phyloP scores from a whole-genome alignment of 2,329 filamentous ascomycete genomes.

The Colletotrichum acutatum region DNA sequence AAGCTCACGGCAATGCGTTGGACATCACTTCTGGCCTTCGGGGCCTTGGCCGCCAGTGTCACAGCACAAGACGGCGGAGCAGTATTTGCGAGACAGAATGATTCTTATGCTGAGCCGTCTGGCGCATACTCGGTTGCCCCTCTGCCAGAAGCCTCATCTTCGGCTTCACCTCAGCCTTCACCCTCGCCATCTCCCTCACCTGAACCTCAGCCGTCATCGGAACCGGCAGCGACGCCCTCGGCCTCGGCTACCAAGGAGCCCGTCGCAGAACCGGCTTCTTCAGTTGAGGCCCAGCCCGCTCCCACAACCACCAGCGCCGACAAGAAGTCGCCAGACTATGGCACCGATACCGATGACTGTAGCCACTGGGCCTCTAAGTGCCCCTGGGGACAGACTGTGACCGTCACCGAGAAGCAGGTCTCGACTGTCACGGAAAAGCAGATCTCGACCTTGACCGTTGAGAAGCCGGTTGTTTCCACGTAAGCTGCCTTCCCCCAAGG shows the following conservation, averaged over 20 bases:
- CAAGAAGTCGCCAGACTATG: conserved; percentile 12
- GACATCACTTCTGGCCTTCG: conserved; percentile 15
- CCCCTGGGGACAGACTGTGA: conserved; percentile 26
- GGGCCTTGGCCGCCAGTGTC: conserved; percentile 17
- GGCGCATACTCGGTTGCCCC: neutral
- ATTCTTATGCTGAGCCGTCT: neutral
- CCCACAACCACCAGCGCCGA: conserved; percentile 4
- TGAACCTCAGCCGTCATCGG: neutral
- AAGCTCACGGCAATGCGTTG: conserved; percentile 17
- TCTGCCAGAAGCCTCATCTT: neutral
- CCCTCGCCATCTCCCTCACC: neutral
- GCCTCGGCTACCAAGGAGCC: neutral
- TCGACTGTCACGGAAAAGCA: conserved; percentile 36
- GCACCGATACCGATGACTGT: conserved; percentile 26
- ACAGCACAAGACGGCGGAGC: conserved; percentile 5
- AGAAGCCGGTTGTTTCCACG: conserved; percentile 21
- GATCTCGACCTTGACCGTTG: neutral
- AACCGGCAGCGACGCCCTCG: neutral
- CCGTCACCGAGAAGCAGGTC: conserved; percentile 19
- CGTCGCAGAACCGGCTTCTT: neutral
- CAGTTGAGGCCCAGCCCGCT: conserved; percentile 1
- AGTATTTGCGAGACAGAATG: conserved; percentile 24
- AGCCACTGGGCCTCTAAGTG: conserved; percentile 30
- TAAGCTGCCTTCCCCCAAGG: neutral
- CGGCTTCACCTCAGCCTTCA: neutral